Conservation (phyloP, 345 rosid species). For the Arabidopsis suecica region DNA sequence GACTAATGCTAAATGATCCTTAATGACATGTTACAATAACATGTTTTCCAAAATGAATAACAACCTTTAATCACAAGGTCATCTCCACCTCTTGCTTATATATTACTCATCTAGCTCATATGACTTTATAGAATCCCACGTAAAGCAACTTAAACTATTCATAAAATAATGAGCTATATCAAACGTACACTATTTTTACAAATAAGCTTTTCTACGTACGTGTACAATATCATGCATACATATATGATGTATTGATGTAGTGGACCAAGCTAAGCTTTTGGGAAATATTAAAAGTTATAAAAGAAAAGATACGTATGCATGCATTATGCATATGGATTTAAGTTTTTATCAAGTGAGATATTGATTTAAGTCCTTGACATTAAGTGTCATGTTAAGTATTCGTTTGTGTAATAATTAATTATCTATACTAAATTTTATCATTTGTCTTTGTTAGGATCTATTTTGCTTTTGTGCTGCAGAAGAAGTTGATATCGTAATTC, state of each 20-base stretch:
- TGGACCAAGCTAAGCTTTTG: neutral
- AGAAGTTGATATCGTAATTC: no score
- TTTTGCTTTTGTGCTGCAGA: no score
- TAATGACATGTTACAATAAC: no score
- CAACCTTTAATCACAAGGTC: constrained; percentile 28
- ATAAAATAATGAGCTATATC: constrained; percentile 3
- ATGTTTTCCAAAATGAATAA: constrained; percentile 38
- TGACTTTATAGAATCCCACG: constrained; percentile 24
- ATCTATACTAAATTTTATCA: no score
- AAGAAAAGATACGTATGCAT: constrained; percentile 16
- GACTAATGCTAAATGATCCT: no score
- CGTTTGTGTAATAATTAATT: neutral
- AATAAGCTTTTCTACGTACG: neutral
- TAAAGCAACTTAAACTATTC: constrained; percentile 12
- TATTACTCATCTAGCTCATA: constrained; percentile 44
- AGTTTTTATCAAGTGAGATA: constrained; percentile 1
- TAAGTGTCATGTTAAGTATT: constrained; percentile 5
- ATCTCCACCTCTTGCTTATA: constrained; percentile 29
- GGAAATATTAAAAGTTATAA: neutral
- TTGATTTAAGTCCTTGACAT: neutral
- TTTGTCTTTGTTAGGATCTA: no score
- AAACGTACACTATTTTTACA: neutral
- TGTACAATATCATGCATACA: neutral
- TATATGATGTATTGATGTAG: neutral
- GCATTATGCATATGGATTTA: constrained; percentile 1